Evolutionary conservation across 2,329 filamentous ascomycete species (phyloP), one percentile per base, ranked within the genome.

Genomic region (Penicillium digitatum): DNA sequence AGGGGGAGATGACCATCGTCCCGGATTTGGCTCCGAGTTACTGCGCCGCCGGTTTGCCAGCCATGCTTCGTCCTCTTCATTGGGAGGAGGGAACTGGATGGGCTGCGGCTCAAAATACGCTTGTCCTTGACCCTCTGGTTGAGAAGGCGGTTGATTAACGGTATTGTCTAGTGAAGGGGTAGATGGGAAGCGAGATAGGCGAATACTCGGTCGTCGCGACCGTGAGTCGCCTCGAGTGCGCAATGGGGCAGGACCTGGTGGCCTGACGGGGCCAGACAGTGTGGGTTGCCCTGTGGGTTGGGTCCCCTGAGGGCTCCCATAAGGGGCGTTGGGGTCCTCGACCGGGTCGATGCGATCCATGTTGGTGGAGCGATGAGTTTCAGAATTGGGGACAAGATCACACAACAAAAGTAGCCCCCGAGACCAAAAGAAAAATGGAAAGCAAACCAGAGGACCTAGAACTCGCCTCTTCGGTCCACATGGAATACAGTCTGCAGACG

Each of bases 331-430:
- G 11, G 27, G 59, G 54, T 66, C 67, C 48, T 62, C 66, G 34
- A 61, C 62, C 35, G 64, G 61, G 61, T 74, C 73, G 60, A 74
- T 74, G 58, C 57, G 71, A 69, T 75, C 72, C 72, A 75, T 74
- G 55, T 48, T 42, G 48, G 16, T 52, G 60, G 50, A 42, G 37
- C 32, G 22, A 39, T 24, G 16, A n/a, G 29, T 32, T 26, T 35
- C 29, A 31, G 22, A 11, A 43, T 29, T 20, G 18, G 18, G 24
- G 24, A n/a, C 34, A 31, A 22, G 16, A 40, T 26, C 37, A 27
- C 18, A 29, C n/a, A 43, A 31, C 14, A 43, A 16, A 43, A 16
- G 5, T 34, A 34, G 27, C 34, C 22, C 26, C 48, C 34, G 10
- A 38, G 29, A 42, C n/a, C 42, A 26, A 34, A 31, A 31, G 10